Evolutionary conservation across 768 basidiomycete genomes (phyloP).

Genomic region (Auricularia heimuer): DNA sequence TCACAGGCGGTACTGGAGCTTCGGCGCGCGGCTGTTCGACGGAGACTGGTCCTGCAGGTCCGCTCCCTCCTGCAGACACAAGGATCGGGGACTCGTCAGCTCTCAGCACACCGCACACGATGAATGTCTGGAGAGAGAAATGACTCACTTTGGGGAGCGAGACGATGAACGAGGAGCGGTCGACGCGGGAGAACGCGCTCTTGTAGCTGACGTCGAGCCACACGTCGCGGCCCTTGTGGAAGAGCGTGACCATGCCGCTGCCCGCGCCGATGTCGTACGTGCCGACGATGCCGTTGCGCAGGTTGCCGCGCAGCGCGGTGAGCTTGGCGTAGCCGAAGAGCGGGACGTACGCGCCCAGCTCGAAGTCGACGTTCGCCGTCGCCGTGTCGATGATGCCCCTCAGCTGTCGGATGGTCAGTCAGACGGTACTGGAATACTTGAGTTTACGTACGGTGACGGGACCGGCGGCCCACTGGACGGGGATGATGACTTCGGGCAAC

Average conservation of each 20-base stretch:
- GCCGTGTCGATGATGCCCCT: neutral
- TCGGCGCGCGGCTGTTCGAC: neutral
- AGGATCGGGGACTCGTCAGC: neutral
- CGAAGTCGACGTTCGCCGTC: constrained; percentile 1
- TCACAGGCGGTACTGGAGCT: neutral
- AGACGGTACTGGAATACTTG: neutral
- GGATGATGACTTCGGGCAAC: neutral
- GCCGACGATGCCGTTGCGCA: neutral
- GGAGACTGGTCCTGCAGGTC: neutral
- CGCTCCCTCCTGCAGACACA: neutral
- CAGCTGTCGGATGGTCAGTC: neutral
- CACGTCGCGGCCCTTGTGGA: constrained; percentile 2
- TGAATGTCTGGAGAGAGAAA: neutral
- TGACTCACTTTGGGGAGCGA: neutral
- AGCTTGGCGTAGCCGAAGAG: neutral
- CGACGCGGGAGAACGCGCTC: neutral
- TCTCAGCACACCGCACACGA: neutral
- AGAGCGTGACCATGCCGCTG: neutral
- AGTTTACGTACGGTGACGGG: neutral
- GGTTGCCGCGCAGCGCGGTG: neutral
- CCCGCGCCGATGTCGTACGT: constrained; percentile 1
- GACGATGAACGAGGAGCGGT: constrained; percentile 2
- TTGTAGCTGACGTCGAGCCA: constrained; percentile 2
- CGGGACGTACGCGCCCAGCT: neutral
- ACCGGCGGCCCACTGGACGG: neutral